Base-by-base conservation (phyloP, 1,284 basidiomycete species). In the Bondarzewia mesenterica region DNA sequence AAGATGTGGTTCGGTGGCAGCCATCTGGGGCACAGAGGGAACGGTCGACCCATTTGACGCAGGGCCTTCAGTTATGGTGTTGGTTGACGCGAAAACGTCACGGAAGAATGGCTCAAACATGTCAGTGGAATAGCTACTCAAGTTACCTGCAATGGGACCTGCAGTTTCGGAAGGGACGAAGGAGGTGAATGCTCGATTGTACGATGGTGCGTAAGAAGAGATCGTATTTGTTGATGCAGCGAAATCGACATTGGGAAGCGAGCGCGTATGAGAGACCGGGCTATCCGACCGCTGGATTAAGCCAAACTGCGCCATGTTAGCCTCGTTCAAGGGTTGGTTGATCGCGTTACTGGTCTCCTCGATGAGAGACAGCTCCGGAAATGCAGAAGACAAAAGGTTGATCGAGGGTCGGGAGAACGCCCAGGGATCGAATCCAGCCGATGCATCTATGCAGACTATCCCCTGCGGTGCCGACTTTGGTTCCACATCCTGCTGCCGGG, bases 91-190 rank as follows among this genome's bases (percentile, higher is more conserved):
- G 21, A 56, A 55, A 12, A 55, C 37, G 23, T 51, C 54, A 15
- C 49, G 54, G 44, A 56, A 56, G 50, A 55, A 56, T 15, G 54
- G 54, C 35, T 56, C 49, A 35, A 56, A 56, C 54, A 55, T 55
- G 7, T 45, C 42, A 15, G 41, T 44, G 1, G 51, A 52, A 48
- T 51, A 55, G 14, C 39, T 36, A 4, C 42, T 29, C 35, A 56
- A 45, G 12, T 36, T 27, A 3, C 32, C 41, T 7, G 15, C 29
- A 10, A 49, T 43, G 20, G 48, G 51, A 22, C 47, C 51, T 21
- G 43, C 47, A 22, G 43, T 16, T 10, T 52, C 54, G 15, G 54
- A 56, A 14, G 48, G 47, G 23, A 46, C 44, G 14, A 50, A 54
- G 25, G 48, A 36, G 20, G 49, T 44, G 32, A 48, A 52, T 5